phyloP scores from a whole-genome alignment of 2,329 filamentous ascomycete species.

The Graphilbum ipis-grandicollis region DNA sequence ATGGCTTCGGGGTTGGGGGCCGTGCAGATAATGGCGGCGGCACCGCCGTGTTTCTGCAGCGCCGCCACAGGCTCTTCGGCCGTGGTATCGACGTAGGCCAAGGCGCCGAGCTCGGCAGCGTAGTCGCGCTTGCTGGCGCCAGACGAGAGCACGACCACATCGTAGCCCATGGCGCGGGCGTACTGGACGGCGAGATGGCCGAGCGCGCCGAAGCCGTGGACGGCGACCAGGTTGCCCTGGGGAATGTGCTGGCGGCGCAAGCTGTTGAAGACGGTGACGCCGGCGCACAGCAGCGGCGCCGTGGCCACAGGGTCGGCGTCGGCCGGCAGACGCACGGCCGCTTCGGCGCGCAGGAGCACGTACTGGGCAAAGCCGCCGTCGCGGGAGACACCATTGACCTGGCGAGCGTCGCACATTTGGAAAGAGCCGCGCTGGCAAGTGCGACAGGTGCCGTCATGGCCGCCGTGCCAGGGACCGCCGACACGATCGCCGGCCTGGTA shows the following conservation, averaged over 20 bases:
- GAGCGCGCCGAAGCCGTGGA: constrained; percentile 58
- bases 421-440: constrained; percentile 45
- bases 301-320: constrained; percentile 32
- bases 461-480: constrained; percentile 53
- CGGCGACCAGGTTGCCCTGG: constrained; percentile 33
- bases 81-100: constrained; percentile 41
- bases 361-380: constrained; percentile 57
- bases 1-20: constrained; percentile 42
- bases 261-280: constrained; percentile 45
- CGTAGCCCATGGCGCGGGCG: constrained; percentile 58
- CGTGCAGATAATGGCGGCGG: constrained; percentile 42
- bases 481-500: constrained; percentile 40
- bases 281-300: constrained; percentile 46
- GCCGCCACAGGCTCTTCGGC: constrained; percentile 28
- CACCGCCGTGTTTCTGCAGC: constrained; percentile 33
- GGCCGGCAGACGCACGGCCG: constrained; percentile 36
- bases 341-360: constrained; percentile 40
- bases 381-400: constrained; percentile 46
- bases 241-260: constrained; percentile 35
- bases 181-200: constrained; percentile 67
- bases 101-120: constrained; percentile 42
- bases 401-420: constrained; percentile 48
- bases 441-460: constrained; percentile 43
- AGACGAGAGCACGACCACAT: constrained; percentile 46
- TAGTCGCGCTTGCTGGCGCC: constrained; percentile 52